Evolutionary conservation across 2,329 filamentous ascomycete species (phyloP), one percentile per base, ranked within the genome.

Genomic region (Epichloe brachyelytri): DNA sequence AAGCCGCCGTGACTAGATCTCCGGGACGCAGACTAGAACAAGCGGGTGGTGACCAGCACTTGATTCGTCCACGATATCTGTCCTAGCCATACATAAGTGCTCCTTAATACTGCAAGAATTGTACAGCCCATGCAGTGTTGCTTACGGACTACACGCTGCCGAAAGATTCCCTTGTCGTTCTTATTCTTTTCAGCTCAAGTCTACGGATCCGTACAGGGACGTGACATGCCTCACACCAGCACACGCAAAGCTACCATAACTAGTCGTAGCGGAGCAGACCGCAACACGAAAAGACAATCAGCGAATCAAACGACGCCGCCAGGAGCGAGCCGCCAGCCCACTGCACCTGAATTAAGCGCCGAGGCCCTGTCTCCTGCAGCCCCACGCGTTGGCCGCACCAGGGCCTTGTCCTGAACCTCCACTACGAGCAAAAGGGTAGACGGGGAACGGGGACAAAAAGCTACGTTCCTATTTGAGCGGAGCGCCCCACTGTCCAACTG

Each of bases 361-460:
- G 71, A 72, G 65, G 69, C 70, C 70, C 71, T 76, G 73, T 72
- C 65, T 64, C 66, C 69, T 75, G 73, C 73, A 73, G 69, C 67
- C 69, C 68, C 63, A 64, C 63, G 63, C 54, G 60, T 61, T 64
- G 58, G 55, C 57, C 55, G 54, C 50, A 37, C 33, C 17, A 40
- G 44, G 17, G 45, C 48, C 33, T 19, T 22, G 44, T 46, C 49
- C 46, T 52, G 51, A 51, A 58, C 58, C 59, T 59, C 58, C 59
- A 59, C 59, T 54, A 47, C 38, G 22, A 14, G 34, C 11, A 46
- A 22, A 38, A 46, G 34, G 34, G 22, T 7, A 26, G 22, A 46
- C 45, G 48, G 45, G 52, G 22, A 40, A 30, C 30, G 8, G 3
- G 26, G 8, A 10, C 26, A 30, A 30, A 30, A 10, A 19, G 6